Conservation (phyloP, 164 flowering plant genomes). For the Stephania cephalantha region DNA sequence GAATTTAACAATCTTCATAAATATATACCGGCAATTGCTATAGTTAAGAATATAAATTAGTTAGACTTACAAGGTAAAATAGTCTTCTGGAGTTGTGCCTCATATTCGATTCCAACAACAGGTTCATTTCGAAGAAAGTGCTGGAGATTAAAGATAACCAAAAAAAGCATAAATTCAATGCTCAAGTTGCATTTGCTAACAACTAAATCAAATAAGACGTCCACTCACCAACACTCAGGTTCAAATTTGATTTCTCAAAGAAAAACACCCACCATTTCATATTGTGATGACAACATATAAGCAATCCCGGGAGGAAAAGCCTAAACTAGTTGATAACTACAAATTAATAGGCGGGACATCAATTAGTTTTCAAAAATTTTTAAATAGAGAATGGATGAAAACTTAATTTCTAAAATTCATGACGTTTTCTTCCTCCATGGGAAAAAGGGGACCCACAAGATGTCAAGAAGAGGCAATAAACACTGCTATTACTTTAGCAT, state of each 20-base stretch:
- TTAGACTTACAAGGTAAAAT: constrained; percentile 74
- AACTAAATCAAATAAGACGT: neutral
- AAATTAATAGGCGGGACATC: no score
- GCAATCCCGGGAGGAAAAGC: neutral
- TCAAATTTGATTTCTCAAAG: neutral
- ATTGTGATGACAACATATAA: neutral
- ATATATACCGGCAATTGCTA: neutral
- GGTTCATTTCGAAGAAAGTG: constrained; percentile 87
- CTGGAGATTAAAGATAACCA: constrained; percentile 31
- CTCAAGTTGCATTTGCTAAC: neutral
- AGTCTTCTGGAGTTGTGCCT: constrained; percentile 86
- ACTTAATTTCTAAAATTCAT: no score
- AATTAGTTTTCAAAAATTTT: no score
- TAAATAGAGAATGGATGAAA: no score
- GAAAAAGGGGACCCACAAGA: no score
- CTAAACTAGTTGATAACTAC: neutral
- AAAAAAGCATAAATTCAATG: neutral
- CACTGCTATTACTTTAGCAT: no score
- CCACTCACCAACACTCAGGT: neutral
- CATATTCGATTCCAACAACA: constrained; percentile 81
- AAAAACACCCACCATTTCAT: neutral
- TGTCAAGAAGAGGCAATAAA: no score
- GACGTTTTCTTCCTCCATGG: no score
- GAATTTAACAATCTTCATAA: neutral
- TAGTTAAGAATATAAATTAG: neutral